Evolutionary conservation across 148 eudicot species (phyloP).

Genomic region (Drosera capensis): DNA sequence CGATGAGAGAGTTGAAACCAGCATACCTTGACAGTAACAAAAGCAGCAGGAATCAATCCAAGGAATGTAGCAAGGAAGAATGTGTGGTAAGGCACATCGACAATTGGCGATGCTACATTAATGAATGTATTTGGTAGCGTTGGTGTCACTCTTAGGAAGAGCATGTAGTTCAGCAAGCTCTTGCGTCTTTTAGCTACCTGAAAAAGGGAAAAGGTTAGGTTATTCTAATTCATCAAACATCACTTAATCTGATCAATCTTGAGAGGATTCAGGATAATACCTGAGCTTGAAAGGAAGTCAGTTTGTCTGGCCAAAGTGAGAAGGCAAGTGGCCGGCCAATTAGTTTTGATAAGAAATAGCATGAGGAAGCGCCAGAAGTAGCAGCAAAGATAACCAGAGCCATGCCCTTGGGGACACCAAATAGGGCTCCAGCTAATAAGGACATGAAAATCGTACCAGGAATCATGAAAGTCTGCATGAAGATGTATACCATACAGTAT

Average conservation of each 20-base stretch:
- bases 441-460: constrained; percentile 98
- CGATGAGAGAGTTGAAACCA: background rate
- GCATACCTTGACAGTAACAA: constrained; percentile 75
- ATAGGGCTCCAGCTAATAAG: constrained; percentile 86
- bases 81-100: constrained; percentile 81
- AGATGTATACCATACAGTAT: constrained; percentile 79
- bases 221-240: background rate
- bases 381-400: constrained; percentile 76
- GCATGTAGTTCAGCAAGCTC: constrained; percentile 81
- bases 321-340: constrained; percentile 74
- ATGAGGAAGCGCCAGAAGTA: constrained; percentile 94
- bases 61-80: constrained; percentile 76
- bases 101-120: constrained; percentile 94
- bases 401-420: constrained; percentile 71
- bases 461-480: constrained; percentile 99
- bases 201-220: background rate
- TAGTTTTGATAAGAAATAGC: constrained; percentile 76
- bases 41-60: constrained; percentile 88
- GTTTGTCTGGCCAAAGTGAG: constrained; percentile 81
- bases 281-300: constrained; percentile 73
- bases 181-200: constrained; percentile 79
- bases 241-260: background rate
- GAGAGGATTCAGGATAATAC: constrained; percentile 16
- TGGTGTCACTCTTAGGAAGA: constrained; percentile 88
- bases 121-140: constrained; percentile 91